Evolutionary conservation across 345 rosid species (phyloP), one percentile per base, ranked within the genome.

Genomic region (Aethionema arabicum): DNA sequence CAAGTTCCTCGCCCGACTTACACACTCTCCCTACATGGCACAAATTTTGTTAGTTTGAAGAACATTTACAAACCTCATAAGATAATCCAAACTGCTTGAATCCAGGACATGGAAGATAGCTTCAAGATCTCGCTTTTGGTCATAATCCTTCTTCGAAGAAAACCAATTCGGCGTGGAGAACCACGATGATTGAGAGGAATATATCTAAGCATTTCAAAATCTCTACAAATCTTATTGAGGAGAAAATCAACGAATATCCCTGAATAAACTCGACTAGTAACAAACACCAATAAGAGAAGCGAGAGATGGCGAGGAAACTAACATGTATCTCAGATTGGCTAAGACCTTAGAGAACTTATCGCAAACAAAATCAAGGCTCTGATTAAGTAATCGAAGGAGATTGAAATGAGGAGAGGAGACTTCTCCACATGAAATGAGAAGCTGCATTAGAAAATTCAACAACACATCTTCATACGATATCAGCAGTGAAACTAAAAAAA

Each of bases 31-130:
- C 95, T 87, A 75, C 74, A 79, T 14, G 30, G 59, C 10, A 62
- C 56, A 32, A 16, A 60, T 45, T 59, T n/a, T 36, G 32, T 32
- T 32, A 6, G 12, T 29, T 50, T 10, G 30, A 74, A 67, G 57
- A 36, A 62, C 6, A 56, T 13, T 21, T 13, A 15, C 6, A 35
- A 37, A 83, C 90, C 95, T 84, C 84, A 84, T 73, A 49, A 89
- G 70, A 32, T 87, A 84, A 60, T 86, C 90, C 77, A 88, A 74
- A 61, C 78, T 82, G 42, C 71, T 81, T 13, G 80, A 73, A 81
- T 86, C 86, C 73, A 86, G 44, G 2, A 49, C 81, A 65, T 70
- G 78, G 57, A 82, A 82, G 39, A 72, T 82, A 11, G 78, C 80
- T 40, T 68, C 72, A 0, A 78, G 77, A 66, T 80, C 79, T 65